These are phyloP conservation scores for Rhizopogon salebrosus DNA, from an alignment of 768 basidiomycete genomes.

Conservation along the genomic window DNA sequence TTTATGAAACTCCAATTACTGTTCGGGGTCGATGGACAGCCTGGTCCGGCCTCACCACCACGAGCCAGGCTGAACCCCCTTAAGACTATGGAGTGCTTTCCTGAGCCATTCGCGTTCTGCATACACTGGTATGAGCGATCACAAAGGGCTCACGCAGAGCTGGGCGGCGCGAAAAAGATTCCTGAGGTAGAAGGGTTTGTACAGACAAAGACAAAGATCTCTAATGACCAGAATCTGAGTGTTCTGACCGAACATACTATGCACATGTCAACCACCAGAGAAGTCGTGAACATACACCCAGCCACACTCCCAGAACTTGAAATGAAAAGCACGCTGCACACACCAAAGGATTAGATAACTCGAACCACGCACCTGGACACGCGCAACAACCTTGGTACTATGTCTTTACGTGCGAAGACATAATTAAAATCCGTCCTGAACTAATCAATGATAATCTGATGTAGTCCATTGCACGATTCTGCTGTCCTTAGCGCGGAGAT, in stretches of 20 bases:
- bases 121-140: background rate
- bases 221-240: background rate
- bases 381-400: background rate
- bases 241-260: too few relatives aligned
- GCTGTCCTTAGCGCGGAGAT: background rate
- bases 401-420: background rate
- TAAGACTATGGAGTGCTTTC: background rate
- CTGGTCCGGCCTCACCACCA: conserved; percentile 1
- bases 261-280: background rate
- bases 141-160: background rate
- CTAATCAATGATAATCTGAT: background rate
- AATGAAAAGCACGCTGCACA: background rate
- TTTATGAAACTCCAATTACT: conserved; percentile 3
- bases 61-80: background rate
- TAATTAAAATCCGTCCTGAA: background rate
- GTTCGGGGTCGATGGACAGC: background rate
- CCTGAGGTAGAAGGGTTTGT: background rate
- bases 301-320: background rate
- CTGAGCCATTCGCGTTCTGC: background rate
- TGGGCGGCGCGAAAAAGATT: background rate
- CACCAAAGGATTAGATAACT: background rate
- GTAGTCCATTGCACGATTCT: background rate
- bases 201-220: background rate
- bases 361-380: background rate
- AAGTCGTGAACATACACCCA: background rate